phyloP scores from a whole-genome alignment of 78 protist genomes.

The Dictyostelium brefeldianum region DNA sequence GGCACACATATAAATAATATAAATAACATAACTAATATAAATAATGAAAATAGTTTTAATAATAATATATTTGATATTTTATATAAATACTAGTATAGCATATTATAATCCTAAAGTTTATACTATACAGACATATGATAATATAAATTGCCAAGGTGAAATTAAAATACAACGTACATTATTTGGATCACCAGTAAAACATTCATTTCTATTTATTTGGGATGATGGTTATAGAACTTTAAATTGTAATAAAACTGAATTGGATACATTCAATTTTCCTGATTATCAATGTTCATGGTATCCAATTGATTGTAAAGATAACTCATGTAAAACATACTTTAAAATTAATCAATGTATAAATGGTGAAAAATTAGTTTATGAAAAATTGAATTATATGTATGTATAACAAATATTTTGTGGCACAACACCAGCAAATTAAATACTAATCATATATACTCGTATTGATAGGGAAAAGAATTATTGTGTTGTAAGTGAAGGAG shows the following conservation, averaged over 20 bases:
- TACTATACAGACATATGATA: background rate
- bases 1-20: too few species aligned
- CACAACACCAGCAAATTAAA: too few species aligned
- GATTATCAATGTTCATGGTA: slow-evolving; percentile 13
- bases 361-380: slow-evolving; percentile 1
- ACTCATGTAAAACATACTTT: background rate
- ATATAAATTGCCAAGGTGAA: background rate
- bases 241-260: background rate
- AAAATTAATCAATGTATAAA: background rate
- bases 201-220: background rate
- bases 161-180: background rate
- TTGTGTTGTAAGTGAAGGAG: slow-evolving; percentile 4
- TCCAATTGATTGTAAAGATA: background rate
- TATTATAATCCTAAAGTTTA: background rate
- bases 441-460: too few species aligned
- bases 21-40: background rate
- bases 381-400: background rate
- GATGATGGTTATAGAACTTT: slow-evolving; percentile 6
- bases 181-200: background rate
- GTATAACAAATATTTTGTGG: too few species aligned
- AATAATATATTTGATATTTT: background rate
- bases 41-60: background rate
- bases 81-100: background rate
- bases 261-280: background rate
- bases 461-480: slow-evolving; percentile 3